phyloP scores from a whole-genome alignment of 352 stramenopile genomes.

The Phytophthora sansomeana region DNA sequence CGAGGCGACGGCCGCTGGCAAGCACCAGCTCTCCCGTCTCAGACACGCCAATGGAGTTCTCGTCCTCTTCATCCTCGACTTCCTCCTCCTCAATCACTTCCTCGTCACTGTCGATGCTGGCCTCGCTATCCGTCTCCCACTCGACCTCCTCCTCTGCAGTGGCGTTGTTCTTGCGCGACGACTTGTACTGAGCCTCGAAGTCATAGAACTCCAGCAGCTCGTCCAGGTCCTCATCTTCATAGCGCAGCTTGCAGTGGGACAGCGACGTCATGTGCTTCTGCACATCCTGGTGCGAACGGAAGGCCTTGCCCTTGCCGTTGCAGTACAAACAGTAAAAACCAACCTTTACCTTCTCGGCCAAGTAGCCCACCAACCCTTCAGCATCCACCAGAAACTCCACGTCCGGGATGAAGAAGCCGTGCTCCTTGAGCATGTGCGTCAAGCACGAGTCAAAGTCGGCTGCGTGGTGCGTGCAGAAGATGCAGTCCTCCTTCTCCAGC shows the following conservation, averaged over 20 bases:
- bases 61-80: constrained; percentile 54
- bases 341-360: constrained; percentile 96
- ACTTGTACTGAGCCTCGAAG: constrained; percentile 84
- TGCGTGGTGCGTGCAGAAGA: constrained; percentile 79
- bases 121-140: constrained; percentile 86
- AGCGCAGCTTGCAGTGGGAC: constrained; percentile 92
- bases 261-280: constrained; percentile 96
- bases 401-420: constrained; percentile 97
- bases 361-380: constrained; percentile 93
- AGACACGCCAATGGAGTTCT: constrained; percentile 77
- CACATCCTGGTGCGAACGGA: constrained; percentile 89
- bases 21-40: constrained; percentile 92
- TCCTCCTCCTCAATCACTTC: constrained; percentile 72
- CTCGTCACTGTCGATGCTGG: constrained; percentile 77
- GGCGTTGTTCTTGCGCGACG: constrained; percentile 46
- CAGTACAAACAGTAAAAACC: constrained; percentile 96
- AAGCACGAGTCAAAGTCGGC: constrained; percentile 78
- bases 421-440: constrained; percentile 93
- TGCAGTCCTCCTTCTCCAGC: constrained; percentile 83
- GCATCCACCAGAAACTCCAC: constrained; percentile 92
- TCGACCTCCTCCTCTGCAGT: constrained; percentile 53
- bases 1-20: constrained; percentile 81
- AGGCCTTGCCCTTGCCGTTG: constrained; percentile 91
- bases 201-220: constrained; percentile 93
- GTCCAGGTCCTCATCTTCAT: constrained; percentile 92